Evolutionary conservation across 805 yeast genomes (phyloP).

Genomic region (Metahyphopichia silvanorum): DNA sequence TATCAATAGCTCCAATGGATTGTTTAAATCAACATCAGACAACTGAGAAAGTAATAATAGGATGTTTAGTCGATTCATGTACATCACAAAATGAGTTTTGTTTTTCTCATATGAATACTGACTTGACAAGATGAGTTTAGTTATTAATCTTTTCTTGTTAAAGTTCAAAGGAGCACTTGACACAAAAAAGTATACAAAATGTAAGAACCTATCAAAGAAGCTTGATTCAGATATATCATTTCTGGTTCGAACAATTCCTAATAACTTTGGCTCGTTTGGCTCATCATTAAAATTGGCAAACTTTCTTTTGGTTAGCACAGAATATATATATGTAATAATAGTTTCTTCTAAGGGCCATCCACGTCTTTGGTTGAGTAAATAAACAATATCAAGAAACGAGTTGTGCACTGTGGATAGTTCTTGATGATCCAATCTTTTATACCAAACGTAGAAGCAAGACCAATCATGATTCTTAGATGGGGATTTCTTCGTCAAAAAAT

Average conservation of each 20-base stretch:
- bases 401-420: constrained; percentile 16
- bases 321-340: constrained; percentile 26
- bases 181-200: constrained; percentile 29
- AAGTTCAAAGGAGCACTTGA: constrained; percentile 19
- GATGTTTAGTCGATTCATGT: constrained; percentile 35
- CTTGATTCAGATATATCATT: constrained; percentile 25
- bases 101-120: constrained; percentile 27
- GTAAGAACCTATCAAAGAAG: constrained; percentile 36
- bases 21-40: constrained; percentile 29
- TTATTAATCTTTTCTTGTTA: constrained; percentile 25
- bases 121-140: constrained; percentile 37
- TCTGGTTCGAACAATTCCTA: constrained; percentile 19
- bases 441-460: constrained; percentile 20
- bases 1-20: constrained; percentile 24
- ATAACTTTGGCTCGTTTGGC: constrained; percentile 15
- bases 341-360: constrained; percentile 35
- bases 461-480: constrained; percentile 14
- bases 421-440: constrained; percentile 10
- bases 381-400: constrained; percentile 26
- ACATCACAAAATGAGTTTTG: constrained; percentile 25
- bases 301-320: constrained; percentile 25
- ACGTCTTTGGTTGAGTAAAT: constrained; percentile 17
- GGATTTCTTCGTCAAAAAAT: constrained; percentile 11
- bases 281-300: constrained; percentile 39
- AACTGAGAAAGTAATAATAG: constrained; percentile 30